phyloP scores from a whole-genome alignment of 1,139 yeast species.

The Chernovozyma aurita region DNA sequence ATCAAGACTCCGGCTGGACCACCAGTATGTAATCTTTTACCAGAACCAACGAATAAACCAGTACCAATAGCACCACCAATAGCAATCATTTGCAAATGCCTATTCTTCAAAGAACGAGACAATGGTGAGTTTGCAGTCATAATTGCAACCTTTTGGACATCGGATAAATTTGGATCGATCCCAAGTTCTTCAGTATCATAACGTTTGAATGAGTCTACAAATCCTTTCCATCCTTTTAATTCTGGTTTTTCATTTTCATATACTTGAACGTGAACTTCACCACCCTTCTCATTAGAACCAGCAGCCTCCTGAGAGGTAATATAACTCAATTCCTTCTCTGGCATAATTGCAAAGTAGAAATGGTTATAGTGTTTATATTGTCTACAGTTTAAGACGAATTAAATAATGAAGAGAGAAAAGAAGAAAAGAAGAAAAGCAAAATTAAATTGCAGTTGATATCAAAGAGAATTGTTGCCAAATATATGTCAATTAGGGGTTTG shows the following conservation, averaged over 20 bases:
- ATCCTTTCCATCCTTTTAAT: neutral
- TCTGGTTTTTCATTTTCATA: conserved; percentile 4
- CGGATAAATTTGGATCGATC: conserved; percentile 9
- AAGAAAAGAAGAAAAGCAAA: too few relatives aligned
- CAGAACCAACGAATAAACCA: conserved; percentile 66
- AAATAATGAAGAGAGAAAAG: too few relatives aligned
- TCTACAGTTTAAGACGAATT: too few relatives aligned
- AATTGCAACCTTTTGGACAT: conserved; percentile 15
- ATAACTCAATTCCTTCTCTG: conserved; percentile 24
- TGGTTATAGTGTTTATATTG: too few relatives aligned
- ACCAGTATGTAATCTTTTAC: conserved; percentile 54
- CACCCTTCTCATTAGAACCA: conserved; percentile 19
- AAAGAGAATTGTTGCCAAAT: too few relatives aligned
- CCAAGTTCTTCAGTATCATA: conserved; percentile 4
- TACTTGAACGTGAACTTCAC: conserved; percentile 23
- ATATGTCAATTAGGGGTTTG: too few relatives aligned
- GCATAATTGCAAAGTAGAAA: conserved; percentile 14
- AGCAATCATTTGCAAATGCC: conserved; percentile 54
- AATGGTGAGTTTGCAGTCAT: conserved; percentile 24
- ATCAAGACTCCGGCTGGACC: conserved; percentile 62
- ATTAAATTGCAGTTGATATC: too few relatives aligned
- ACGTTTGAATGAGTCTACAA: conserved; percentile 6
- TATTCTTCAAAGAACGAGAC: conserved; percentile 27
- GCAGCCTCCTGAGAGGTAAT: conserved; percentile 20
- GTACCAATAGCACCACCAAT: conserved; percentile 58